phyloP scores from a whole-genome alignment of 345 rosid genomes.

The Brassica cretica region DNA sequence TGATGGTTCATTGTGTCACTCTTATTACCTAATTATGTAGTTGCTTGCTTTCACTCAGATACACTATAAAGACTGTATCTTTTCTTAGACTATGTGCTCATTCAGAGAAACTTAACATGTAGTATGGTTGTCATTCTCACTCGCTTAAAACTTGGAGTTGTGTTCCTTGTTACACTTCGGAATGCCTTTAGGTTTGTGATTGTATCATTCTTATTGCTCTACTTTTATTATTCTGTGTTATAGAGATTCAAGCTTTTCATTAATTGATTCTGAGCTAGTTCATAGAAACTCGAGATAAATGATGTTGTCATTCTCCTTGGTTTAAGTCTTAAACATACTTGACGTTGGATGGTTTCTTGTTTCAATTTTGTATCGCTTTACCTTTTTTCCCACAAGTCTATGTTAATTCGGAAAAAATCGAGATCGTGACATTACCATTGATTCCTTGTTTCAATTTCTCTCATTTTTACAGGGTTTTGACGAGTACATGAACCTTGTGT shows the following conservation, averaged over 20 bases:
- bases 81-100: not conserved
- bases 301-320: not conserved
- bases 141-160: not conserved
- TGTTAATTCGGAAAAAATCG: not conserved
- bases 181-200: not conserved
- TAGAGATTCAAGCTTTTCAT: not conserved
- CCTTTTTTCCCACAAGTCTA: not conserved
- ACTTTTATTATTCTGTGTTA: not conserved
- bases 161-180: not conserved
- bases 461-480: slow-evolving; percentile 68
- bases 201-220: not conserved
- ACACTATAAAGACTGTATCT: not conserved
- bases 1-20: not conserved
- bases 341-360: not conserved
- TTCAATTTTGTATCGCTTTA: not conserved
- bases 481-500: slow-evolving; percentile 95
- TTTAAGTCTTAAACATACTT: not conserved
- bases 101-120: not conserved
- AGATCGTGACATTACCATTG: not conserved
- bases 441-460: not conserved
- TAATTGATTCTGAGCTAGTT: not conserved
- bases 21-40: not conserved
- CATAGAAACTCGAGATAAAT: not conserved
- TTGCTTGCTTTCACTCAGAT: not conserved
- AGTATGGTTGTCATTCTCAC: not conserved